phyloP scores from a whole-genome alignment of 441 rosid species.

The Adansonia rubrostipa region DNA sequence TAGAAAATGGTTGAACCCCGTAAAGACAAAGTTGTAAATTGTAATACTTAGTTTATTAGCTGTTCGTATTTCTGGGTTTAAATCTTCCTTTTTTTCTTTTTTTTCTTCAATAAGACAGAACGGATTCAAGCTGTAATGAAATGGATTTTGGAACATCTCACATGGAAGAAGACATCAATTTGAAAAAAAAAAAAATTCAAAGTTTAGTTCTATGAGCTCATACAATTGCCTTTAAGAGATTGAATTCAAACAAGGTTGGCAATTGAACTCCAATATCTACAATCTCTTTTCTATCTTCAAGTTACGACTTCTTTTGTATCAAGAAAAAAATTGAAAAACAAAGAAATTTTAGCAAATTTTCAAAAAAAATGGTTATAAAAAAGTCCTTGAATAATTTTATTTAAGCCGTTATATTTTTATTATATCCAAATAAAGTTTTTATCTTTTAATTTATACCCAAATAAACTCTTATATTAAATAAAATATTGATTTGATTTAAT shows the following conservation, averaged over 20 bases:
- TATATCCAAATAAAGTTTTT: no score
- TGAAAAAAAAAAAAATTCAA: background rate
- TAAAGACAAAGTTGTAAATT: background rate
- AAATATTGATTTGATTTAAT: no score
- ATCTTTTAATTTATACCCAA: no score
- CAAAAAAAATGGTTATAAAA: background rate
- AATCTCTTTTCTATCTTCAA: no score
- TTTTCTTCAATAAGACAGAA: background rate
- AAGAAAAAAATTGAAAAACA: background rate
- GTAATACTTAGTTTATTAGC: background rate
- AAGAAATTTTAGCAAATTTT: background rate
- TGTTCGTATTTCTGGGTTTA: background rate
- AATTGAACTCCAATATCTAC: no score
- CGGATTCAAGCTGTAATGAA: background rate
- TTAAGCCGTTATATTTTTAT: no score
- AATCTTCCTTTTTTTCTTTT: background rate
- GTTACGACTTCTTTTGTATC: no score
- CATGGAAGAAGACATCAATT: conserved; percentile 5
- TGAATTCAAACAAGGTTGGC: no score
- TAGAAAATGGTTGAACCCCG: background rate
- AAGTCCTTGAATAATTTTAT: no score
- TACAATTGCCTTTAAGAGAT: no score
- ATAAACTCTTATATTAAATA: no score
- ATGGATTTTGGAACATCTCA: background rate
- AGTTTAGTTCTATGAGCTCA: no score